Evolutionary conservation across 2,329 filamentous ascomycete genomes (phyloP).

Genomic region (Penicillium verrucosum): DNA sequence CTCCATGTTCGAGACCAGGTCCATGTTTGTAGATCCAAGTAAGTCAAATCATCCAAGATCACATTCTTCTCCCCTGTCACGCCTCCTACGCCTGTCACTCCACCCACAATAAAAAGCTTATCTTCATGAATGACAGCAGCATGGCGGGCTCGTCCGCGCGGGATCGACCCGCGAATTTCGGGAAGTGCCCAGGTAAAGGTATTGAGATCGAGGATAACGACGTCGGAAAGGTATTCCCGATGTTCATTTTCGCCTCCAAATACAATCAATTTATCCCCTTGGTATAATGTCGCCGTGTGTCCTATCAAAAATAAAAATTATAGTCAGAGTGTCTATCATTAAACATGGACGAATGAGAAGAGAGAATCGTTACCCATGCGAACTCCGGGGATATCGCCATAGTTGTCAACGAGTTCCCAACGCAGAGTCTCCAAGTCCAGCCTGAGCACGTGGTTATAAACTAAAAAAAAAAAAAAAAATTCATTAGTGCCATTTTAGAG

Average conservation of each 20-base stretch:
- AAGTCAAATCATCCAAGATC: conserved; percentile 93
- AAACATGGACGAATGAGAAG: conserved; percentile 1
- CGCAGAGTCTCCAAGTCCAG: conserved; percentile 83
- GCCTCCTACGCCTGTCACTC: conserved; percentile 93
- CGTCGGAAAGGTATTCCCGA: conserved; percentile 87
- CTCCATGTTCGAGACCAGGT: conserved; percentile 96
- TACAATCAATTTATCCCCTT: conserved; percentile 91
- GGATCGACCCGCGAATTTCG: conserved; percentile 76
- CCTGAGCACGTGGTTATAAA: conserved; percentile 94
- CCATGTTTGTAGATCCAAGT: conserved; percentile 93
- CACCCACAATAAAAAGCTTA: conserved; percentile 91
- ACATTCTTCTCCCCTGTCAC: conserved; percentile 89
- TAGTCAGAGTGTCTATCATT: not conserved
- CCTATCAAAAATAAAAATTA: conserved; percentile 49
- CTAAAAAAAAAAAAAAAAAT: conserved; percentile 35
- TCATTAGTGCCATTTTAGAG: conserved; percentile 6
- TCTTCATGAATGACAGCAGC: conserved; percentile 93
- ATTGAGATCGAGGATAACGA: conserved; percentile 93
- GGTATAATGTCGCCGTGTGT: conserved; percentile 90
- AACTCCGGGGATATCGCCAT: conserved; percentile 94
- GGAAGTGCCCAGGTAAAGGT: conserved; percentile 95
- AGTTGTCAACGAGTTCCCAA: conserved; percentile 97
- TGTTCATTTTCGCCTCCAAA: conserved; percentile 99
- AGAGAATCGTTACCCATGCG: conserved; percentile 72
- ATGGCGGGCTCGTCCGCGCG: conserved; percentile 86